Percentiles rank a stretch among this genome's conserved stretches.
Conservation (phyloP, 805 yeast species). For the Helenozyma baotianmanensis region DNA sequence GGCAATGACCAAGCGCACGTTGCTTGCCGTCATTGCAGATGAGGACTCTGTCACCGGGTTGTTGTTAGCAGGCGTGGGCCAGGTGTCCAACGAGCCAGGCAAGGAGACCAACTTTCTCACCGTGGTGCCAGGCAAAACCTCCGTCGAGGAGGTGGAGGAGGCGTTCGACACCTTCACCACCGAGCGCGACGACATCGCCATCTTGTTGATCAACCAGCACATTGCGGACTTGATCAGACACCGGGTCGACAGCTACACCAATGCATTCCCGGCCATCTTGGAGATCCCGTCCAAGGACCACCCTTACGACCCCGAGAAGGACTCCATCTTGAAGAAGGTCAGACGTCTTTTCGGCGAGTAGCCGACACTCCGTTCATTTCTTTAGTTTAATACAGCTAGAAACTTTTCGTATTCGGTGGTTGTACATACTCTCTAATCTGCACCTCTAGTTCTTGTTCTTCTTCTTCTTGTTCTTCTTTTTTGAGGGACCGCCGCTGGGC, state of each 20-base stretch:
- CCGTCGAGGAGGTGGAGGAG: conserved; percentile 66
- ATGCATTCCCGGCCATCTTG: conserved; percentile 92
- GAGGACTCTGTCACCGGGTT: conserved; percentile 97
- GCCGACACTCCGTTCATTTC: conserved; percentile 1
- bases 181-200: conserved; percentile 83
- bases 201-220: conserved; percentile 88
- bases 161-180: conserved; percentile 73
- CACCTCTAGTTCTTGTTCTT: conserved; percentile 1
- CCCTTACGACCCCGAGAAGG: conserved; percentile 98
- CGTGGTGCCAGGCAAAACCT: conserved; percentile 69
- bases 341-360: conserved; percentile 93
- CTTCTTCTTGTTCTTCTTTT: conserved; percentile 14
- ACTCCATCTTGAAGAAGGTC: conserved; percentile 88
- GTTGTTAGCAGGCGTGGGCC: conserved; percentile 93
- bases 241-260: conserved; percentile 75
- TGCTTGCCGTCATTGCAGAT: conserved; percentile 93
- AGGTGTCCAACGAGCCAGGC: conserved; percentile 57
- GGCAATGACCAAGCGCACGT: conserved; percentile 62
- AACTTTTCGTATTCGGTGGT: too few relatives aligned
- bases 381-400: background rate
- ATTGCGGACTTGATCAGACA: conserved; percentile 85
- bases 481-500: conserved; percentile 4
- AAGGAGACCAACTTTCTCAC: conserved; percentile 79
- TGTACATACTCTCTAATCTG: too few relatives aligned
- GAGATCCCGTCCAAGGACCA: conserved; percentile 98